Evolutionary conservation across 2,329 filamentous ascomycete genomes (phyloP).

Genomic region (Plenodomus biglobosus): DNA sequence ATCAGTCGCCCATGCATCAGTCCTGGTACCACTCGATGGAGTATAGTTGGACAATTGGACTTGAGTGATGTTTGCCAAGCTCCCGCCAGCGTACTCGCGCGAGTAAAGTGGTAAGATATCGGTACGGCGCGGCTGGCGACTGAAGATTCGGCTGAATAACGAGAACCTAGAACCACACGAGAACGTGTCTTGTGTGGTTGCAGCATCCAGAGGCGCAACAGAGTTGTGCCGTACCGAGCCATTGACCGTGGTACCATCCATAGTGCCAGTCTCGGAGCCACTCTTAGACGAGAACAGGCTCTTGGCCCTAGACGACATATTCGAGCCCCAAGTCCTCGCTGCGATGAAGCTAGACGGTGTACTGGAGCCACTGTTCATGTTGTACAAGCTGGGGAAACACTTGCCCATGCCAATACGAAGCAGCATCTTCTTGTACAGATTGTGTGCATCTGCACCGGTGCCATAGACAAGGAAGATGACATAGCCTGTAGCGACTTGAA

Average conservation of each 20-base stretch:
- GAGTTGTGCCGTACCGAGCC: conserved; percentile 15
- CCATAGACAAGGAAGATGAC: conserved; percentile 66
- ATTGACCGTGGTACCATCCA: conserved; percentile 12
- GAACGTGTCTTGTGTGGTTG: conserved; percentile 13
- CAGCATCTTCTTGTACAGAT: conserved; percentile 32
- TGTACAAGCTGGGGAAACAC: conserved; percentile 34
- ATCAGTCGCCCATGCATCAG: conserved; percentile 30
- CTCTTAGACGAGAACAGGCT: conserved; percentile 21
- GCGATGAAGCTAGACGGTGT: conserved; percentile 20
- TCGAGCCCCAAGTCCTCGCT: conserved; percentile 19
- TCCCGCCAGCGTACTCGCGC: not conserved
- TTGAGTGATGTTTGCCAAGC: conserved; percentile 4
- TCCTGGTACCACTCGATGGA: not conserved
- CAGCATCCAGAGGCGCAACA: conserved; percentile 6
- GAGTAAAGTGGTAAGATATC: conserved; percentile 27
- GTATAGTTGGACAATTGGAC: not conserved
- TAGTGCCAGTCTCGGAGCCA: conserved; percentile 12
- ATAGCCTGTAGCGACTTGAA: conserved; percentile 56
- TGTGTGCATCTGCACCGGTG: conserved; percentile 60
- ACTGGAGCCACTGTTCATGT: conserved; percentile 11
- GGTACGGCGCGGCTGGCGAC: not conserved
- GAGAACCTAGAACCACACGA: conserved; percentile 3
- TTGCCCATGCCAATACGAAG: conserved; percentile 30
- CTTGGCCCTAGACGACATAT: conserved; percentile 27
- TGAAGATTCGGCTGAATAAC: conserved; percentile 26